phyloP scores from a whole-genome alignment of 2,329 filamentous ascomycete species.

The Penicillium sp. region DNA sequence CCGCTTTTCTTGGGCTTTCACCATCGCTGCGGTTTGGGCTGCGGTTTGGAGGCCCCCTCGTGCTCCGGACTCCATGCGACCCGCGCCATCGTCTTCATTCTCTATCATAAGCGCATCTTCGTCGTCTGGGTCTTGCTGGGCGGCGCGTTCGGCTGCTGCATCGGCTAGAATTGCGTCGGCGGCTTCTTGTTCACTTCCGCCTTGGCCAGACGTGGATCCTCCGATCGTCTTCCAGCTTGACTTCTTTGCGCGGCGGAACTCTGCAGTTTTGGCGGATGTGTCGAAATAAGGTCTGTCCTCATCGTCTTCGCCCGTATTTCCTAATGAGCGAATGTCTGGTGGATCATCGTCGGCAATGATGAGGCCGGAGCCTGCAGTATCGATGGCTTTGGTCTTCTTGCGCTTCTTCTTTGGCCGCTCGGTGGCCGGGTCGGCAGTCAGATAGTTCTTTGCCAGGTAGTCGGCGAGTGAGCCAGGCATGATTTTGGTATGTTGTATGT shows the following conservation, averaged over 20 bases:
- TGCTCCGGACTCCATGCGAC: conserved; percentile 84
- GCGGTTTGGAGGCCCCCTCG: conserved; percentile 85
- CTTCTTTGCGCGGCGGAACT: conserved; percentile 73
- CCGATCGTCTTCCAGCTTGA: conserved; percentile 76
- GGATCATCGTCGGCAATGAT: conserved; percentile 46
- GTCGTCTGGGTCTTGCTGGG: conserved; percentile 46
- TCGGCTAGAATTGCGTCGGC: conserved; percentile 77
- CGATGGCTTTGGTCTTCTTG: conserved; percentile 53
- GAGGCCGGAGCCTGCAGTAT: conserved; percentile 42
- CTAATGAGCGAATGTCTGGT: conserved; percentile 34
- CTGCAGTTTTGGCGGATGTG: conserved; percentile 31
- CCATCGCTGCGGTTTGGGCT: conserved; percentile 69
- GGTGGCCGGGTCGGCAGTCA: conserved; percentile 60
- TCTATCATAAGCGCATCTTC: conserved; percentile 51
- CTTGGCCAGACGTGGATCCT: conserved; percentile 26
- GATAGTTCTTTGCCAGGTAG: conserved; percentile 90
- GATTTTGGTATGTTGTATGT: not conserved
- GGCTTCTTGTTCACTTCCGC: conserved; percentile 54
- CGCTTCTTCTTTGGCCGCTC: conserved; percentile 57
- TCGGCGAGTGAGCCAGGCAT: conserved; percentile 60
- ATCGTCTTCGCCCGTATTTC: conserved; percentile 34
- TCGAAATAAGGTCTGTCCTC: conserved; percentile 39
- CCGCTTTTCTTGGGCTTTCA: conserved; percentile 63
- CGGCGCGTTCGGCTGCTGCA: conserved; percentile 66
- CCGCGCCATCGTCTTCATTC: conserved; percentile 38